phyloP scores from a whole-genome alignment of 257 asterid genomes.

The Nicotiana undulata region DNA sequence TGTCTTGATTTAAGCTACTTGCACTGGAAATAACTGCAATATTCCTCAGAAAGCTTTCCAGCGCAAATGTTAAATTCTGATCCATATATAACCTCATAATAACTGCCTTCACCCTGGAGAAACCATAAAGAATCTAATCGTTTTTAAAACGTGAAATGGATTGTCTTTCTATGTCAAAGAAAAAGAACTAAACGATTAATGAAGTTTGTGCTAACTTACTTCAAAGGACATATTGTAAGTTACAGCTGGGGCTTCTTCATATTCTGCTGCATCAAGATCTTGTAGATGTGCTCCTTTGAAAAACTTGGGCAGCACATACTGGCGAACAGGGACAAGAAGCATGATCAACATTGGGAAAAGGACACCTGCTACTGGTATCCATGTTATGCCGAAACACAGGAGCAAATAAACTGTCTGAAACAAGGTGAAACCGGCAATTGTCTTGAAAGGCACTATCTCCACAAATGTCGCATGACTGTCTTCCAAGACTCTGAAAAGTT shows the following conservation, averaged over 20 bases:
- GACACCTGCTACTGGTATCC: conserved; percentile 95
- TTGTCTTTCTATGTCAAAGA: neutral
- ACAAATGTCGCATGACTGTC: conserved; percentile 69
- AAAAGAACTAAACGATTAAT: neutral
- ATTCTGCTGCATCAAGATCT: conserved; percentile 91
- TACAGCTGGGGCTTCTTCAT: conserved; percentile 81
- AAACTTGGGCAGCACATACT: conserved; percentile 74
- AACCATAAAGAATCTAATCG: neutral
- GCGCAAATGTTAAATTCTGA: neutral
- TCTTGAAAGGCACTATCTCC: conserved; percentile 84
- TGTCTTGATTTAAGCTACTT: neutral
- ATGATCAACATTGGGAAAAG: conserved; percentile 84
- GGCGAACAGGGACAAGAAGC: conserved; percentile 91
- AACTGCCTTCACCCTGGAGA: no score
- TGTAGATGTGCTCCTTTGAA: conserved; percentile 82
- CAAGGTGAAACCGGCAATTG: conserved; percentile 73
- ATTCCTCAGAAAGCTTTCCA: neutral
- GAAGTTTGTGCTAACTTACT: conserved; percentile 28
- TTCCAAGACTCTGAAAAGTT: conserved; percentile 56
- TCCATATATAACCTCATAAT: no score
- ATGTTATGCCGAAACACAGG: conserved; percentile 79
- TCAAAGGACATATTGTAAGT: conserved; percentile 48
- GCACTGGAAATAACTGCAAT: neutral
- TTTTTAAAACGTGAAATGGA: neutral
- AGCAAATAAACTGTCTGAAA: conserved; percentile 77